These are phyloP conservation scores for Solanum aculeatissimum DNA, from an alignment of 305 asterid species.

Conservation along the genomic window DNA sequence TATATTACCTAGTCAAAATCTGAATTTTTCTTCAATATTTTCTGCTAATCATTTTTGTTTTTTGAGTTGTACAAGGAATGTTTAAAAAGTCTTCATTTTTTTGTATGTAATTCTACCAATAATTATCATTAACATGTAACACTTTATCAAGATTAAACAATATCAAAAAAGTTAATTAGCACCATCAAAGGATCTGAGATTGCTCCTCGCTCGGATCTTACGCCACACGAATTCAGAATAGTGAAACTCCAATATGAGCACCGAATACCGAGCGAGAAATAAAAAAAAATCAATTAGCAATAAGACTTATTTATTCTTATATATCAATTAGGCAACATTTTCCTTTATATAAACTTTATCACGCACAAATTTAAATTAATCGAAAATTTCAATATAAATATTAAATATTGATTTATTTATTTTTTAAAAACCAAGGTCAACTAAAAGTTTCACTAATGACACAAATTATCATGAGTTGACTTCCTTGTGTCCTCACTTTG, in stretches of 20 bases:
- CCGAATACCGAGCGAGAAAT: too few relatives aligned
- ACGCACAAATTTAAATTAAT: not conserved
- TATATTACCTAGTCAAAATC: not conserved
- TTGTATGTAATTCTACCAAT: not conserved
- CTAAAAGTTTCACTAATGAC: not conserved
- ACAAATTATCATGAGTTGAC: not conserved
- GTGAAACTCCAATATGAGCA: too few relatives aligned
- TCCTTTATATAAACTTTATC: not conserved
- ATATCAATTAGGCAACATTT: not conserved
- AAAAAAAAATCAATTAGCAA: not conserved
- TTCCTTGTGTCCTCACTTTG: not conserved
- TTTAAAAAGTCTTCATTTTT: not conserved
- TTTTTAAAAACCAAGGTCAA: not conserved
- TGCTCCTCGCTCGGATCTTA: too few relatives aligned
- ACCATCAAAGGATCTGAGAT: too few relatives aligned
- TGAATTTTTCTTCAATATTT: not conserved
- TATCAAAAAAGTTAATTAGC: not conserved
- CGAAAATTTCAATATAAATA: not conserved
- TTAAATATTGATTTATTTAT: accelerated
- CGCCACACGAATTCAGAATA: too few relatives aligned
- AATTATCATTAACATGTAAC: not conserved
- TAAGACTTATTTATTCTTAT: too few relatives aligned
- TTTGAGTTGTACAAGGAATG: not conserved
- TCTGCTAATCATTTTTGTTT: not conserved
- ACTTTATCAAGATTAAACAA: not conserved